A percentile compares a stretch with the other conserved stretches of the same genome.
Evolutionary conservation across 345 rosid genomes (phyloP).

Genomic region (Aquilaria sinensis): DNA sequence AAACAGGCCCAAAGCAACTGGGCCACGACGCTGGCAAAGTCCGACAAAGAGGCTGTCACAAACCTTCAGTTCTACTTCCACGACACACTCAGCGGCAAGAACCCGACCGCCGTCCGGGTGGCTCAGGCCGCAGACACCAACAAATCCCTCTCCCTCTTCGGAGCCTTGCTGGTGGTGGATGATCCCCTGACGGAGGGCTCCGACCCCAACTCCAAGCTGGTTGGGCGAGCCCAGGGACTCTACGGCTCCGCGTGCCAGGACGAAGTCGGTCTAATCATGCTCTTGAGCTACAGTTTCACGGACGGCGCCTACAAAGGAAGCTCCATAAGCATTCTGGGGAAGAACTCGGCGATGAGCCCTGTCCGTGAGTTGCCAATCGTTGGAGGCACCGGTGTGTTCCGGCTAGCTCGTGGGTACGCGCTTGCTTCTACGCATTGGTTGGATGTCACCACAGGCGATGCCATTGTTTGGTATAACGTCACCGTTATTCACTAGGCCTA

Average conservation of each 20-base stretch:
- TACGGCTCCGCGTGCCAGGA: conserved; percentile 38
- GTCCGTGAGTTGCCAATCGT: conserved; percentile 58
- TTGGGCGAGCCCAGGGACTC: conserved; percentile 73
- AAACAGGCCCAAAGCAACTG: conserved; percentile 26
- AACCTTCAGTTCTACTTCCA: conserved; percentile 69
- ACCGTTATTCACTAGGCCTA: conserved; percentile 38
- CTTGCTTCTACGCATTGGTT: conserved; percentile 34
- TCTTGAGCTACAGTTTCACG: conserved; percentile 40
- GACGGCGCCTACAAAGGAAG: conserved; percentile 65
- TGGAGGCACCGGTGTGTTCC: conserved; percentile 55
- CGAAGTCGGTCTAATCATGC: conserved; percentile 42
- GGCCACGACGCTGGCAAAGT: conserved; percentile 24
- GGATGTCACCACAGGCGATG: conserved; percentile 37
- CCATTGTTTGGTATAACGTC: conserved; percentile 57
- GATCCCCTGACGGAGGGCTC: conserved; percentile 48
- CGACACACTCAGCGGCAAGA: conserved; percentile 49
- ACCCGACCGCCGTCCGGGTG: conserved; percentile 45
- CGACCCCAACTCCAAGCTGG: conserved; percentile 45
- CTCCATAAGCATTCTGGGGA: conserved; percentile 46
- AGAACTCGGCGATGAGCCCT: conserved; percentile 26
- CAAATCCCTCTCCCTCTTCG: conserved; percentile 46
- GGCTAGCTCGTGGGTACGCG: conserved; percentile 61
- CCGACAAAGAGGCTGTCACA: conserved; percentile 32
- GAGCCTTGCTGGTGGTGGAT: conserved; percentile 43
- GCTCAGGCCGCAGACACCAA: conserved; percentile 32